Evolutionary conservation across 305 asterid species (phyloP), one percentile per base, ranked within the genome.

Genomic region (Andrographis paniculata): DNA sequence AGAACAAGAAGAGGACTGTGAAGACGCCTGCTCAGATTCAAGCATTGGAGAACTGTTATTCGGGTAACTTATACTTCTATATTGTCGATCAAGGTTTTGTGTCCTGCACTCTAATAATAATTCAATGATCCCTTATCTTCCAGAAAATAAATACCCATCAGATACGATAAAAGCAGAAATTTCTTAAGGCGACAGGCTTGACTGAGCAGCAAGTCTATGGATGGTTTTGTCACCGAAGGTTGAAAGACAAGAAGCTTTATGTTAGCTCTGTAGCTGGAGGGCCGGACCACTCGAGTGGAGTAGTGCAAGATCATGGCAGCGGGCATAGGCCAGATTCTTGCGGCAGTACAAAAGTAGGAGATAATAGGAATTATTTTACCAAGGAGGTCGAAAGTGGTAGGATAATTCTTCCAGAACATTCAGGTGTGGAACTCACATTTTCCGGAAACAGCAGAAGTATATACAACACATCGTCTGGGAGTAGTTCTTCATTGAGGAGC

Each of bases 211-310:
- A 81, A 73, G 69, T 84, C 39, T 74, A 88, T 14, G 93, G 95
- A 20, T 84, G 95, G 95, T 84, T 84, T 66, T 84, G 95, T 61
- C 93, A 84, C 61, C 66, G 95, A 60, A n/a, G n/a, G n/a, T n/a
- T n/a, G n/a, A n/a, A n/a, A n/a, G n/a, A n/a, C n/a, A n/a, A n/a
- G n/a, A n/a, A 72, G 95, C 60, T 65, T 81, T 72, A 84, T 80
- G 81, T 71, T 51, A 61, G 46, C 48, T 18, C 50, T 49, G 46
- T 48, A 53, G 60, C 54, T 46, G 81, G 79, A 57, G 74, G 62
- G 63, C 86, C 78, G 53, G 93, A 78, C 38, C 73, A 68, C 22
- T 80, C 84, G n/a, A 78, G 82, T 35, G 84, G 79, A 22, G 75
- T 75, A 35, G 43, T 81, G 55, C 89, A 77, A 52, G 94, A 83